Evolutionary conservation across 495 filamentous ascomycete species (phyloP).

Genomic region (Acidiella bohemica): DNA sequence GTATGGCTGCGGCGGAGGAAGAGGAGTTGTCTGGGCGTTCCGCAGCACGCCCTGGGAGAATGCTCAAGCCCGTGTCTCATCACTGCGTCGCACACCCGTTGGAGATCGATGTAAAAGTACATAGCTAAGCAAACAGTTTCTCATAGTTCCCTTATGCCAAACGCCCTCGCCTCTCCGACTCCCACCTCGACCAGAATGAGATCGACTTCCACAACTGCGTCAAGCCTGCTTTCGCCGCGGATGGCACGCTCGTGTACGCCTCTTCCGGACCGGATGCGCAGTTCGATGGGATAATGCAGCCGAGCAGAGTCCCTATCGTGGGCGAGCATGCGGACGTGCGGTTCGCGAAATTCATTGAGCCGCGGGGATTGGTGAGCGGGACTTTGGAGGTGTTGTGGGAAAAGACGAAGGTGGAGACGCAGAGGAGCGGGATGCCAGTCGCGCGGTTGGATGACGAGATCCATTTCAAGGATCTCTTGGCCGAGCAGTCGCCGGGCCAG

Average conservation of each 20-base stretch:
- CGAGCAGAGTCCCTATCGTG: conserved; percentile 27
- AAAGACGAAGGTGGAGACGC: conserved; percentile 21
- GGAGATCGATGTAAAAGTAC: too few relatives aligned
- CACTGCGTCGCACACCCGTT: background rate
- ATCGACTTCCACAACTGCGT: conserved; percentile 47
- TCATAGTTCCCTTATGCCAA: conserved; percentile 80
- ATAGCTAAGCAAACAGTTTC: conserved; percentile 36
- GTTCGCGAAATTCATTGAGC: conserved; percentile 37
- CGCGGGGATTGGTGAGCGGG: conserved; percentile 29
- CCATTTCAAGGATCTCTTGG: background rate
- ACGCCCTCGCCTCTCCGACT: conserved; percentile 29
- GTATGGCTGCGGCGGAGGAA: background rate
- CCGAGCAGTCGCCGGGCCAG: too few relatives aligned
- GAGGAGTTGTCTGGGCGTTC: conserved; percentile 12
- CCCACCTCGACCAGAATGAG: conserved; percentile 46
- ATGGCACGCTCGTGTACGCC: conserved; percentile 56
- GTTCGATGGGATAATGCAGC: conserved; percentile 24
- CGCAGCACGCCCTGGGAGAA: too few relatives aligned
- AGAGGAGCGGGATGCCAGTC: conserved; percentile 22
- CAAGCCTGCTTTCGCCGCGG: conserved; percentile 68
- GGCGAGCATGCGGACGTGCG: conserved; percentile 37
- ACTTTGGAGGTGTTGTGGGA: conserved; percentile 29
- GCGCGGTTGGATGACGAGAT: background rate
- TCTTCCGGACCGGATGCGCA: conserved; percentile 19
- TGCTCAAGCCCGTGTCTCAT: too few relatives aligned